Conservation (phyloP, 768 basidiomycete genomes). For the Cystoderma amianthinum region DNA sequence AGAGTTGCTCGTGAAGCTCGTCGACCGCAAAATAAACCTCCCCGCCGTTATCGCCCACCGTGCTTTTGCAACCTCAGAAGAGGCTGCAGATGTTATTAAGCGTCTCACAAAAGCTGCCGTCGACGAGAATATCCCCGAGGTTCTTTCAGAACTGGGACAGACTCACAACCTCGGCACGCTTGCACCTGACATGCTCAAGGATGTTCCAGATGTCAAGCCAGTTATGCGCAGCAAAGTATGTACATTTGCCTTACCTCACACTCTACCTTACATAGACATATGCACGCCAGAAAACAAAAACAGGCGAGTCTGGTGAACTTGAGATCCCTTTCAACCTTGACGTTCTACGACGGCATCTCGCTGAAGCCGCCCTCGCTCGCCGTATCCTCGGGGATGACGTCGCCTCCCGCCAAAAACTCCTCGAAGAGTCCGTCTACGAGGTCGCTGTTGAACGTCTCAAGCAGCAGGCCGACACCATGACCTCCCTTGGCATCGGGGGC, state of each 20-base stretch:
- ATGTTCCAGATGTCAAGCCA: conserved; percentile 57
- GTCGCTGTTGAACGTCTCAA: conserved; percentile 68
- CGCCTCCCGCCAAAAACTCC: conserved; percentile 68
- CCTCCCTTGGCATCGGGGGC: conserved; percentile 47
- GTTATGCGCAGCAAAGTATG: conserved; percentile 37
- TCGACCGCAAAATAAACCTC: conserved; percentile 42
- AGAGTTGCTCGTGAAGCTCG: conserved; percentile 30
- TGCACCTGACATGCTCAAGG: conserved; percentile 33
- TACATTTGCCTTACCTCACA: too few species aligned
- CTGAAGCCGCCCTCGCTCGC: conserved; percentile 54
- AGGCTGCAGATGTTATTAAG: conserved; percentile 48
- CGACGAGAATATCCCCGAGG: conserved; percentile 36
- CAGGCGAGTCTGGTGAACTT: conserved; percentile 12
- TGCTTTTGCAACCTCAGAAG: conserved; percentile 43
- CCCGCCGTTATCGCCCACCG: conserved; percentile 52
- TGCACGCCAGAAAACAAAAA: conserved; percentile 11
- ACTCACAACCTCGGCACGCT: conserved; percentile 37
- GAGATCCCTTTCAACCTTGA: conserved; percentile 73
- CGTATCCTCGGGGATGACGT: conserved; percentile 60
- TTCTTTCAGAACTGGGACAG: conserved; percentile 52
- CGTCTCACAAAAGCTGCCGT: conserved; percentile 55
- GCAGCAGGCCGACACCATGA: conserved; percentile 53
- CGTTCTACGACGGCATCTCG: conserved; percentile 63
- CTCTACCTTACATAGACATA: too few species aligned
- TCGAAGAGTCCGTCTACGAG: conserved; percentile 84